A percentile compares a stretch with the other conserved stretches of the same genome.
These are phyloP conservation scores for Populus tomentosa DNA, from an alignment of 441 rosid genomes.

Conservation along the genomic window DNA sequence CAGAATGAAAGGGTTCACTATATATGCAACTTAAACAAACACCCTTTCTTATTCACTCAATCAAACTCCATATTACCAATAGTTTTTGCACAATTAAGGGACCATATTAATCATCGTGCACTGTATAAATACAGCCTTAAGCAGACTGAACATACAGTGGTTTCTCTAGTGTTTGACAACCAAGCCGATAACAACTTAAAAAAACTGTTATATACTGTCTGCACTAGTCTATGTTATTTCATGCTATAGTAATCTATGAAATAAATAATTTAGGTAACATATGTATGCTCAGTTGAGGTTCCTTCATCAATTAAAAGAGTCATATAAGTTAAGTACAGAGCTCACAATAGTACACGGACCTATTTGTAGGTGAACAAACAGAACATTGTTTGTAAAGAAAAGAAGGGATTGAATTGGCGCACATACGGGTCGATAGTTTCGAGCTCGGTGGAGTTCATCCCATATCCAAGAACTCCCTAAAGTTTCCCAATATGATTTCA, in stretches of 20 bases:
- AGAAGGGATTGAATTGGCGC: conserved; percentile 11
- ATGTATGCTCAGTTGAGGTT: neutral
- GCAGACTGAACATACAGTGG: neutral
- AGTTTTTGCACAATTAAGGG: neutral
- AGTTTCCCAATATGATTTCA: conserved; percentile 74
- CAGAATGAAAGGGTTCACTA: conserved; percentile 12
- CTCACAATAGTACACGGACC: neutral
- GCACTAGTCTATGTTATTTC: neutral
- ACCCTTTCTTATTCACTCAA: neutral
- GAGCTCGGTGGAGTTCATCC: conserved; percentile 79
- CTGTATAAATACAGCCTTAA: neutral
- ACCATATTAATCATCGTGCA: neutral
- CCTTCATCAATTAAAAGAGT: neutral
- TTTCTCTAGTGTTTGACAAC: neutral
- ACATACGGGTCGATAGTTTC: conserved; percentile 92
- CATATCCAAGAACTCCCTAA: conserved; percentile 85
- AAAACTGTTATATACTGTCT: neutral
- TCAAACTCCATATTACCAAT: neutral
- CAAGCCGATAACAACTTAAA: neutral
- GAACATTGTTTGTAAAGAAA: neutral
- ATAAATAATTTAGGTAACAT: neutral
- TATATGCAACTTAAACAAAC: neutral
- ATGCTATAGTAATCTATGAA: neutral
- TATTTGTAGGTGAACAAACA: neutral
- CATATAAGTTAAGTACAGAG: neutral